Evolutionary conservation across 306 rosid genomes (phyloP).

Genomic region (Luffa aegyptiaca): DNA sequence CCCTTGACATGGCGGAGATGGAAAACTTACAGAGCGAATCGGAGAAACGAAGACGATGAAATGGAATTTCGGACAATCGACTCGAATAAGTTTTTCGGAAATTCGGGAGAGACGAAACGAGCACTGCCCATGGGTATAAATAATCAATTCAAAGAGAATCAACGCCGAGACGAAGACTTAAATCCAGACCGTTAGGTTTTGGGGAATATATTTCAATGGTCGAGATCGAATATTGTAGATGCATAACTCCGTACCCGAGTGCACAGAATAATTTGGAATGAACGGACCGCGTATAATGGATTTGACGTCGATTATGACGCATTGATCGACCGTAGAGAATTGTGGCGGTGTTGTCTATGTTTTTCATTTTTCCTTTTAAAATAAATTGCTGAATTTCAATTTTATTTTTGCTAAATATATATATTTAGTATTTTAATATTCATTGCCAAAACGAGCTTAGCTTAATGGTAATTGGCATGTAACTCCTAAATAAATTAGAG

Average conservation of each 20-base stretch:
- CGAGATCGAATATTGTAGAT: background rate
- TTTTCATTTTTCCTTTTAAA: background rate
- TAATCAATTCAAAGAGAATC: background rate
- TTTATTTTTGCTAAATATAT: too few relatives aligned
- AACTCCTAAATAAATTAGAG: too few relatives aligned
- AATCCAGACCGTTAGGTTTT: background rate
- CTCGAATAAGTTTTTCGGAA: background rate
- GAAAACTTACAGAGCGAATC: background rate
- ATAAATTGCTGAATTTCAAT: too few relatives aligned
- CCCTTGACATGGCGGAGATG: constrained; percentile 37
- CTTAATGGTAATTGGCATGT: too few relatives aligned
- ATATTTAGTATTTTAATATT: too few relatives aligned
- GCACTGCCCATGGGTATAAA: background rate
- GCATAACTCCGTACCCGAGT: too few relatives aligned
- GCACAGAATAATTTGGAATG: background rate
- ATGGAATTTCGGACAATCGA: background rate
- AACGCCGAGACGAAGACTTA: background rate
- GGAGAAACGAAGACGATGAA: background rate
- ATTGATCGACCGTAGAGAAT: background rate
- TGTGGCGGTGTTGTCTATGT: background rate
- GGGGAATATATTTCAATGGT: background rate
- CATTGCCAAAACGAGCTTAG: too few relatives aligned
- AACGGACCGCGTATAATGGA: background rate
- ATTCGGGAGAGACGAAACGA: background rate
- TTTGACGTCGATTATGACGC: background rate